Evolutionary conservation across 768 basidiomycete genomes (phyloP).

Genomic region (Mycena amicta): DNA sequence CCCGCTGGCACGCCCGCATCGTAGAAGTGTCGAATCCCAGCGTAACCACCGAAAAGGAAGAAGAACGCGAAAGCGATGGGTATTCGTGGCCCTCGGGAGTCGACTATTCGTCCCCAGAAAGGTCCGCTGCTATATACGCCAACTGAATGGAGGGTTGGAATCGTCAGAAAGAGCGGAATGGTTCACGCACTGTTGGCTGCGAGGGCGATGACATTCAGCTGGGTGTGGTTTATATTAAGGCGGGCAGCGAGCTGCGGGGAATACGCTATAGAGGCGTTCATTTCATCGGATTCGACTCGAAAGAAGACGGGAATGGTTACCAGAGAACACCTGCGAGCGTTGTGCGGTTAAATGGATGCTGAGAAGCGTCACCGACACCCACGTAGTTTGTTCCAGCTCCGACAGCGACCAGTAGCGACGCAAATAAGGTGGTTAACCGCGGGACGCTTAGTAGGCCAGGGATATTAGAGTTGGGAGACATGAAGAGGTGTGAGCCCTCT

Average conservation of each 20-base stretch:
- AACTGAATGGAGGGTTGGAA: slow-evolving; percentile 40
- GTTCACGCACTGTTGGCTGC: slow-evolving; percentile 67
- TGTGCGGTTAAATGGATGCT: neutral
- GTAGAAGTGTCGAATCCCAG: slow-evolving; percentile 71
- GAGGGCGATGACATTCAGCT: slow-evolving; percentile 80
- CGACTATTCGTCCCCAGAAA: slow-evolving; percentile 78
- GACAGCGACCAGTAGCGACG: slow-evolving; percentile 18
- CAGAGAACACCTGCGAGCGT: slow-evolving; percentile 21
- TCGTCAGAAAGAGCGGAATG: neutral
- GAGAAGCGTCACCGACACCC: neutral
- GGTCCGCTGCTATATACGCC: slow-evolving; percentile 81
- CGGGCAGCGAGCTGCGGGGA: slow-evolving; percentile 84
- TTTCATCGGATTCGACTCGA: neutral
- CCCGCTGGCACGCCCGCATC: slow-evolving; percentile 50
- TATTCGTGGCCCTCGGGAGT: slow-evolving; percentile 69
- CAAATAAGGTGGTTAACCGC: slow-evolving; percentile 17
- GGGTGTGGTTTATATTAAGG: slow-evolving; percentile 75
- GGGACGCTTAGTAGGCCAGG: slow-evolving; percentile 15
- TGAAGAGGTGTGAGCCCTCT: neutral
- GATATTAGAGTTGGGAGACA: neutral
- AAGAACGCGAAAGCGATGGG: slow-evolving; percentile 62
- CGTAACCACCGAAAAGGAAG: slow-evolving; percentile 70
- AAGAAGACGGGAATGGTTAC: neutral
- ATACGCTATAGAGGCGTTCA: slow-evolving; percentile 55
- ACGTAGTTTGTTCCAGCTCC: slow-evolving; percentile 24